phyloP scores from a whole-genome alignment of 139 green algal genomes.

The Zygnema circumcarinatum region DNA sequence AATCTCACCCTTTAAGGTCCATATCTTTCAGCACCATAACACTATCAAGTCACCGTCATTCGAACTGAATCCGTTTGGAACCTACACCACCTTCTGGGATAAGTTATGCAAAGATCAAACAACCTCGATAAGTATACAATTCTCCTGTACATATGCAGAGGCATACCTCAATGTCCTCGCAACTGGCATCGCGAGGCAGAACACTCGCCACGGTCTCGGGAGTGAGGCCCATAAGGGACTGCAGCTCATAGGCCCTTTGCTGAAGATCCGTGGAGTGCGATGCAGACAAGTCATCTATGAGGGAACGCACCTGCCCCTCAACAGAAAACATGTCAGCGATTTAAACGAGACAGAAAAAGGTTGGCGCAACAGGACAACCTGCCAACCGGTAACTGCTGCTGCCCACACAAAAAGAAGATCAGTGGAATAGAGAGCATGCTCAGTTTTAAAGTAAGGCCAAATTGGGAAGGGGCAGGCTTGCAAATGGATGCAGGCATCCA shows the following conservation, averaged over 20 bases:
- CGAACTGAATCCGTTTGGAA: constrained; percentile 22
- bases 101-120: no score
- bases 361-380: not conserved
- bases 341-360: not conserved
- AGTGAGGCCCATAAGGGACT: constrained; percentile 69
- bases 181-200: constrained; percentile 75
- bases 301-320: constrained; percentile 26
- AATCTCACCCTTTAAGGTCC: no score
- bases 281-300: constrained; percentile 45
- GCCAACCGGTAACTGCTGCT: not conserved
- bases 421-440: no score
- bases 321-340: constrained; percentile 1
- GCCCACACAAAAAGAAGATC: not conserved
- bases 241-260: constrained; percentile 85
- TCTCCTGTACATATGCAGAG: no score
- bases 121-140: no score
- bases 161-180: constrained; percentile 80
- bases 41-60: constrained; percentile 28
- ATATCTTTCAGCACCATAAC: constrained; percentile 10
- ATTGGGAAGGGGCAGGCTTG: no score
- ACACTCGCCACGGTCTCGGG: constrained; percentile 58
- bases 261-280: constrained; percentile 77
- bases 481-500: no score
- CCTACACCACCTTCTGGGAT: no score
- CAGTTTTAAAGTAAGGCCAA: no score